Evolutionary conservation across 768 basidiomycete species (phyloP).

Genomic region (Suillus placidus): DNA sequence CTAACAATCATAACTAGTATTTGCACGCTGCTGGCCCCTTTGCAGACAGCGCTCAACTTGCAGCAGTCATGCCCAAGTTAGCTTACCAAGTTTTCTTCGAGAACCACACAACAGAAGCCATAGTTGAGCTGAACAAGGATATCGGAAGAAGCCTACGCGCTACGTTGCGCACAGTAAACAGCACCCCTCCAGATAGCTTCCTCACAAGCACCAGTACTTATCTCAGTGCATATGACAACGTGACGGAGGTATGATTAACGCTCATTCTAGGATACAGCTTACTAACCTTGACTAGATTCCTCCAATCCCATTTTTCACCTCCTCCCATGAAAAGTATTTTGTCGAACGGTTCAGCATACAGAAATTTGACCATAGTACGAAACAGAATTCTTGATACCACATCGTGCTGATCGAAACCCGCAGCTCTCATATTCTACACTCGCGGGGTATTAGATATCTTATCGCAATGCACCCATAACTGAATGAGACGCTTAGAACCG

Average conservation of each 20-base stretch:
- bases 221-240: slow-evolving; percentile 52
- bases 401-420: background rate
- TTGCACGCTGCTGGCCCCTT: slow-evolving; percentile 55
- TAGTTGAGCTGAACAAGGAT: slow-evolving; percentile 56
- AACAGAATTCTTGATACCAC: background rate
- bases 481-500: slow-evolving; percentile 37
- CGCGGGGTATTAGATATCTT: slow-evolving; percentile 40
- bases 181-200: slow-evolving; percentile 59
- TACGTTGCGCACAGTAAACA: slow-evolving; percentile 52
- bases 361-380: slow-evolving; percentile 63
- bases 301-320: slow-evolving; percentile 59
- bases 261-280: slow-evolving; percentile 7
- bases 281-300: slow-evolving; percentile 46
- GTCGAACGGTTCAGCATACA: slow-evolving; percentile 60
- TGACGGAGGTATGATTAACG: slow-evolving; percentile 41
- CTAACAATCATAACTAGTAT: slow-evolving; percentile 47
- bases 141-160: slow-evolving; percentile 59
- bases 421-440: slow-evolving; percentile 71
- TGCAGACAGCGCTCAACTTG: slow-evolving; percentile 45
- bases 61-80: slow-evolving; percentile 49
- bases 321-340: slow-evolving; percentile 70
- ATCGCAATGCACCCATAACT: background rate
- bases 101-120: slow-evolving; percentile 46
- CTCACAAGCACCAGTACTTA: slow-evolving; percentile 53
- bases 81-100: slow-evolving; percentile 70